Percentiles rank a stretch among this genome's conserved stretches.
Conservation (phyloP, 306 rosid genomes). For the Fragaria ananassa region DNA sequence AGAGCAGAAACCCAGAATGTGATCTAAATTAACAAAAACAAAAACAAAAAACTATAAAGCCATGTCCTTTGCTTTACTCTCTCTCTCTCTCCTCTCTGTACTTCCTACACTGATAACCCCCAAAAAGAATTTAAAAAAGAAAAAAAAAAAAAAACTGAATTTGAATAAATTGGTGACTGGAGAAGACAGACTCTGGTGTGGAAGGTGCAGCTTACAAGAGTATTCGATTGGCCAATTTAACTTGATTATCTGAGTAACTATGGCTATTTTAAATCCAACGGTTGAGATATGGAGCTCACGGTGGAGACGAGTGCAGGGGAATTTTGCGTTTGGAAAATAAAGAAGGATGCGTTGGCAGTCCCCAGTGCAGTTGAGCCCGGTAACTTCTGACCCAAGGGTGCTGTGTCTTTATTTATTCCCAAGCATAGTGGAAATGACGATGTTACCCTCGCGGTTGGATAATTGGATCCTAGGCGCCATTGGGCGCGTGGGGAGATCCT, state of each 20-base stretch:
- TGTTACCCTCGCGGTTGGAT: neutral
- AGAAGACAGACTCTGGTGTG: neutral
- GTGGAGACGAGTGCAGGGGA: neutral
- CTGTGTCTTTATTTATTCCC: slow-evolving; percentile 52
- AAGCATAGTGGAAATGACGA: slow-evolving; percentile 37
- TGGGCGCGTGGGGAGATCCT: neutral
- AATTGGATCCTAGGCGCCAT: slow-evolving; percentile 9
- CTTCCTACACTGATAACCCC: neutral
- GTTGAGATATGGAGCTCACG: neutral
- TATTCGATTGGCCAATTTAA: fast-evolving
- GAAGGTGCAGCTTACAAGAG: neutral
- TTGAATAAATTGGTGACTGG: neutral
- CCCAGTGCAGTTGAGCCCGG: slow-evolving; percentile 36
- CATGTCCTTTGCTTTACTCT: slow-evolving; percentile 26
- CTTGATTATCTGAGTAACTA: too few species aligned
- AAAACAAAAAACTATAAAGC: slow-evolving; percentile 17
- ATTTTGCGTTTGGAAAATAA: slow-evolving; percentile 16
- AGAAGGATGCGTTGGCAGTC: slow-evolving; percentile 39
- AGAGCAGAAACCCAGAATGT: slow-evolving; percentile 28
- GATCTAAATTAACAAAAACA: slow-evolving; percentile 24
- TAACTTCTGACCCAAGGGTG: slow-evolving; percentile 62
- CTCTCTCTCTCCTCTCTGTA: neutral
- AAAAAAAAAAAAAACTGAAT: slow-evolving; percentile 2
- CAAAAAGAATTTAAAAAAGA: neutral
- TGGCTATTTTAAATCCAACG: neutral